phyloP scores from a whole-genome alignment of 116 monocot genomes.

The Papilionanthe hybrid region DNA sequence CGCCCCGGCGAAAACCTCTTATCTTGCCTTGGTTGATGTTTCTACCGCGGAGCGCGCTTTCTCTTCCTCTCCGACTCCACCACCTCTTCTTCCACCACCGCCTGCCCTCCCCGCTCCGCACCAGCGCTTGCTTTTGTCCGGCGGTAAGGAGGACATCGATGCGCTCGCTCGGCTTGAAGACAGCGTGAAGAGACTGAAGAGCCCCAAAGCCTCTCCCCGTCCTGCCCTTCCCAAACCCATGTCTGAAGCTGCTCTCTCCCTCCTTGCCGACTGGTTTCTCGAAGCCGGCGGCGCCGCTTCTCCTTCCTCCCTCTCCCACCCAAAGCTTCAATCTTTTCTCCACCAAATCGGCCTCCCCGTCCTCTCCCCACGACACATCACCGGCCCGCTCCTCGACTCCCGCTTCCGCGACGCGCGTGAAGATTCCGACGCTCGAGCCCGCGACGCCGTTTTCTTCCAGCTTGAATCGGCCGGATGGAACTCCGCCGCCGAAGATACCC shows the following conservation, averaged over 20 bases:
- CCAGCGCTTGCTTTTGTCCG: slow-evolving; percentile 52
- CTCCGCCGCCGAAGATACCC: not conserved
- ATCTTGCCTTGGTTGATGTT: not conserved
- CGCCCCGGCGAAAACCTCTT: slow-evolving; percentile 2
- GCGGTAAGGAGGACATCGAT: slow-evolving; percentile 82
- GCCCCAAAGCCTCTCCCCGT: slow-evolving; percentile 57
- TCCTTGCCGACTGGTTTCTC: slow-evolving; percentile 74
- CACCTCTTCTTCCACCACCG: slow-evolving; percentile 14
- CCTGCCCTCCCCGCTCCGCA: slow-evolving; percentile 18
- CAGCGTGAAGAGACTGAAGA: slow-evolving; percentile 82
- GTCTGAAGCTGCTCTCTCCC: slow-evolving; percentile 53
- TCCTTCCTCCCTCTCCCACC: slow-evolving; percentile 51
- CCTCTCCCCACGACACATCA: slow-evolving; percentile 41
- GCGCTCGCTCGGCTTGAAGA: slow-evolving; percentile 81
- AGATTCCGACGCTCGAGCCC: slow-evolving; percentile 56
- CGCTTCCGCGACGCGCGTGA: slow-evolving; percentile 38
- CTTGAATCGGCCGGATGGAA: slow-evolving; percentile 73
- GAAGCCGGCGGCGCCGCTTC: slow-evolving; percentile 57
- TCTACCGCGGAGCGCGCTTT: slow-evolving; percentile 21
- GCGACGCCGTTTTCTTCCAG: slow-evolving; percentile 87
- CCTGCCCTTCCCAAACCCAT: slow-evolving; percentile 43
- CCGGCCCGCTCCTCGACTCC: slow-evolving; percentile 48
- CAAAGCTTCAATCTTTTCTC: slow-evolving; percentile 74
- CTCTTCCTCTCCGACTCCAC: slow-evolving; percentile 20
- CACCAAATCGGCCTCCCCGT: slow-evolving; percentile 68